These are phyloP conservation scores for Trametes coccinea DNA, from an alignment of 768 basidiomycete species.

Conservation along the genomic window DNA sequence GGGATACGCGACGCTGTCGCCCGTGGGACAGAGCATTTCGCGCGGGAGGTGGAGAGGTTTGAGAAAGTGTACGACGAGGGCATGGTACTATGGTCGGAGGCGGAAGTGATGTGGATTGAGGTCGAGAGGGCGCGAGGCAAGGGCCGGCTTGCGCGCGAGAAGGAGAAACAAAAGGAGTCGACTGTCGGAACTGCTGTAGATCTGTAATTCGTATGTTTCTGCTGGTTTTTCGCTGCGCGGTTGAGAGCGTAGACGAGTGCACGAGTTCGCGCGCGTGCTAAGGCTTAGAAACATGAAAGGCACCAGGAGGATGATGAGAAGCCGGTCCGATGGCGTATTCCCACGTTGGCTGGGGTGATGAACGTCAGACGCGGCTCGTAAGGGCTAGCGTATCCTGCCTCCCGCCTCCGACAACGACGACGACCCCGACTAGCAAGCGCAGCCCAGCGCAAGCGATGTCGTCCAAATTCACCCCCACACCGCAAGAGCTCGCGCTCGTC, in stretches of 20 bases:
- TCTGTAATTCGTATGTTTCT: neutral
- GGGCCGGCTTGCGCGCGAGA: constrained; percentile 70
- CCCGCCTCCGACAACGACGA: neutral
- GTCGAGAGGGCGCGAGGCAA: constrained; percentile 76
- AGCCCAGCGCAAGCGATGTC: constrained; percentile 38
- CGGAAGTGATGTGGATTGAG: constrained; percentile 55
- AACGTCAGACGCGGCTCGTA: constrained; percentile 18
- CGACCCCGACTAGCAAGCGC: neutral
- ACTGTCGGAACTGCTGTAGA: constrained; percentile 22
- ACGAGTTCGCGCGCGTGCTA: no score
- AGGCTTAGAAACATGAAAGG: no score
- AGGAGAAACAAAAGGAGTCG: constrained; percentile 36
- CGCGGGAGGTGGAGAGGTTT: constrained; percentile 53
- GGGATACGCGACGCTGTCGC: constrained; percentile 48
- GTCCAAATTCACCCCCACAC: constrained; percentile 45
- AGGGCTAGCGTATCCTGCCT: neutral
- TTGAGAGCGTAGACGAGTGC: neutral
- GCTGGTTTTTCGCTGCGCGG: no score
- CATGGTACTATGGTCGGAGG: constrained; percentile 49
- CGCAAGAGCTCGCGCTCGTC: constrained; percentile 57
- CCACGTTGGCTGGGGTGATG: constrained; percentile 10
- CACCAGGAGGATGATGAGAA: no score
- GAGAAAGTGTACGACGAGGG: constrained; percentile 50
- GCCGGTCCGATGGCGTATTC: neutral
- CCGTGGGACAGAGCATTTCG: constrained; percentile 31